Evolutionary conservation across 2,329 filamentous ascomycete genomes (phyloP).

Genomic region (Fusarium sp.): DNA sequence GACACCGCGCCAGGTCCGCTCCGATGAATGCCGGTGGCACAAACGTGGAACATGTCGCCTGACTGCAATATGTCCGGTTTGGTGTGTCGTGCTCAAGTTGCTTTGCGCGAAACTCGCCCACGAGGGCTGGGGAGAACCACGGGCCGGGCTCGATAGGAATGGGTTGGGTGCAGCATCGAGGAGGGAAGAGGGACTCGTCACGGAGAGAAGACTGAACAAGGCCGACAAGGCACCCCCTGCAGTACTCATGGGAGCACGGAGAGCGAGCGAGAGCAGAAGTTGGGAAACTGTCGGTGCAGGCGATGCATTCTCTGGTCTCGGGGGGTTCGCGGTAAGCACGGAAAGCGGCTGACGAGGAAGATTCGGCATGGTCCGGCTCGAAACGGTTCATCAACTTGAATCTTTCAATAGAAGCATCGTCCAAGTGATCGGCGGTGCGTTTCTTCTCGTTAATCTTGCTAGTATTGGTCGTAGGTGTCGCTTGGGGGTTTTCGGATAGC

Average conservation of each 20-base stretch:
- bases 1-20: constrained; percentile 54
- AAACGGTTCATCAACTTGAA: constrained; percentile 1
- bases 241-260: constrained; percentile 63
- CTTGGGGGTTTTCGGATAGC: background rate
- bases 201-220: constrained; percentile 58
- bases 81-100: constrained; percentile 60
- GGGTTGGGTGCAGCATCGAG: constrained; percentile 60
- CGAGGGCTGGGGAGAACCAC: constrained; percentile 52
- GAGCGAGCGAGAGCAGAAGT: background rate
- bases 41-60: constrained; percentile 59
- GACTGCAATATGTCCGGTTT: constrained; percentile 64
- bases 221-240: constrained; percentile 56
- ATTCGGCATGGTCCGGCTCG: background rate
- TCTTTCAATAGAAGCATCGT: background rate
- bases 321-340: background rate
- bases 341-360: background rate
- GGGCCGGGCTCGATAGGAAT: constrained; percentile 52
- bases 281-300: background rate
- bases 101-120: constrained; percentile 56
- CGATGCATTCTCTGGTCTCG: background rate
- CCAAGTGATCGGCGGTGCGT: background rate
- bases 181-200: constrained; percentile 66
- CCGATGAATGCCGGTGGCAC: constrained; percentile 51
- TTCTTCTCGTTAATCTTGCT: background rate
- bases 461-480: background rate